These are phyloP conservation scores for Perkinsus olseni DNA, from an alignment of 169 alveolate species.

Conservation along the genomic window DNA sequence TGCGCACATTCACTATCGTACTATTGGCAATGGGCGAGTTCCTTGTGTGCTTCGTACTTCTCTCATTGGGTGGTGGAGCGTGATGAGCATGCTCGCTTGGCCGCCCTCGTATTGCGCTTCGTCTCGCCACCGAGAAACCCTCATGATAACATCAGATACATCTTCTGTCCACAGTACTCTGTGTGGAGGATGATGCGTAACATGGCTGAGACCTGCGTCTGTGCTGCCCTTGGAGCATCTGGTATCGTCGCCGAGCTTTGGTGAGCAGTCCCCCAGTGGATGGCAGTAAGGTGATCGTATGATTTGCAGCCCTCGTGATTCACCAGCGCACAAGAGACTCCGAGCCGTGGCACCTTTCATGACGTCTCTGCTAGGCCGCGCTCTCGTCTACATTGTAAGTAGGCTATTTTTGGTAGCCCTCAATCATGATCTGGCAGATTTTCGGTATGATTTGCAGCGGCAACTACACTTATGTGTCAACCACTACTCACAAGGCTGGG, in stretches of 20 bases:
- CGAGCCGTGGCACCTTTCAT: not conserved
- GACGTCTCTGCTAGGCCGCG: not conserved
- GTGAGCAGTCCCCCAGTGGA: not conserved
- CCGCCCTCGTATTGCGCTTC: too few species aligned
- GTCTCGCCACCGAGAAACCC: too few species aligned
- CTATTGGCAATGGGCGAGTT: too few species aligned
- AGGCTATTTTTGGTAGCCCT: not conserved
- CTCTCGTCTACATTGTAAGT: not conserved
- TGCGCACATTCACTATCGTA: not conserved
- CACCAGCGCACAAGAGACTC: not conserved
- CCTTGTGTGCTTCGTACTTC: too few species aligned
- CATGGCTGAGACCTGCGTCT: not conserved
- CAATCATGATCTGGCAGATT: not conserved
- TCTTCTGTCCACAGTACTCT: not conserved
- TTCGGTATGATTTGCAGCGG: not conserved
- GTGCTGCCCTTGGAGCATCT: not conserved
- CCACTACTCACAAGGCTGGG: not conserved
- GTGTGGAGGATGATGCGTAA: not conserved
- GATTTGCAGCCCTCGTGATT: not conserved
- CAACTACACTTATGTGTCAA: not conserved
- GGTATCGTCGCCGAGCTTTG: not conserved
- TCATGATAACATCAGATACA: not conserved
- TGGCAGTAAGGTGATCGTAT: not conserved
- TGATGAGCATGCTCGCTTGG: too few species aligned
- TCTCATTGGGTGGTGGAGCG: too few species aligned